Conservation (phyloP, 208 protist species). For the Crithidia expoeki region DNA sequence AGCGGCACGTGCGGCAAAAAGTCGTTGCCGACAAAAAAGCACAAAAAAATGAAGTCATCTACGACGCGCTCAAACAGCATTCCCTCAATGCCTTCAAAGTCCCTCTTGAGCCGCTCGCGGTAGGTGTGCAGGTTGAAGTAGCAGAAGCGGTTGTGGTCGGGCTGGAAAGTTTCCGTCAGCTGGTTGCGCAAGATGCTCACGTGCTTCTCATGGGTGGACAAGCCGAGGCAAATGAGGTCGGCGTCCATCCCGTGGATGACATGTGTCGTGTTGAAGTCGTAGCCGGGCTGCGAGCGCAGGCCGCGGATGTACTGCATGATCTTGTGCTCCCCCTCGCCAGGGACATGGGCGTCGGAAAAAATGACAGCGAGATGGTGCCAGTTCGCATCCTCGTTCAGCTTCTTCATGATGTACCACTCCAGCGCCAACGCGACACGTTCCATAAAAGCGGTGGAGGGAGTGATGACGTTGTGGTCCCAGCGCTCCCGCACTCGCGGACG, state of each 20-base stretch:
- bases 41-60: conserved; percentile 99
- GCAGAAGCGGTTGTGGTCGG: conserved; percentile 79
- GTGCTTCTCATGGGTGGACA: conserved; percentile 98
- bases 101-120: conserved; percentile 67
- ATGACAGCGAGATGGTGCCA: conserved; percentile 96
- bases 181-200: conserved; percentile 98
- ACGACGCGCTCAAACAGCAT: conserved; percentile 97
- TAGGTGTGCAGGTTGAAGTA: conserved; percentile 88
- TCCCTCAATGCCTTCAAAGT: conserved; percentile 79
- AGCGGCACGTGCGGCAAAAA: conserved; percentile 98
- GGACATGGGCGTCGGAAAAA: conserved; percentile 96
- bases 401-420: conserved; percentile 95
- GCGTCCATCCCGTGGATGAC: conserved; percentile 99
- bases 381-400: conserved; percentile 91
- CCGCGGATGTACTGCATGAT: conserved; percentile 95
- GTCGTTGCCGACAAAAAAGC: conserved; percentile 99
- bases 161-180: conserved; percentile 88
- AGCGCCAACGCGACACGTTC: conserved; percentile 90
- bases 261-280: conserved; percentile 97
- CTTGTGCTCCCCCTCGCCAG: conserved; percentile 98
- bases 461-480: conserved; percentile 99
- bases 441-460: conserved; percentile 99
- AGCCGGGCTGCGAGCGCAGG: conserved; percentile 89
- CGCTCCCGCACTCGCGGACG: conserved; percentile 55
- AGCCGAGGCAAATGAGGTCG: conserved; percentile 98